phyloP scores from a whole-genome alignment of 192 early-diverging fungal genomes.

The Coemansia erecta region DNA sequence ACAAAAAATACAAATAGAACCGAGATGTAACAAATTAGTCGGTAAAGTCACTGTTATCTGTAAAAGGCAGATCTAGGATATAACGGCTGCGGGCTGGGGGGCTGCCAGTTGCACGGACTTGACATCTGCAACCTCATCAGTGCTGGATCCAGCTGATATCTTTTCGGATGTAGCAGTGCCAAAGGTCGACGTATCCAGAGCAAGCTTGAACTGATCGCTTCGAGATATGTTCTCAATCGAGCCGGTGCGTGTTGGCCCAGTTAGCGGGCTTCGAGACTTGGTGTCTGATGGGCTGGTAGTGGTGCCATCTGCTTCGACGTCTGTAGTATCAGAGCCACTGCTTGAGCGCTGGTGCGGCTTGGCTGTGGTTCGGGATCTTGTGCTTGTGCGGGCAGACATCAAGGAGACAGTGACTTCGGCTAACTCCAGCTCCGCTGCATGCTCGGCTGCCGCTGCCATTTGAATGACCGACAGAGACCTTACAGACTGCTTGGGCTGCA shows the following conservation, averaged over 20 bases:
- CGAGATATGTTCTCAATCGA: slow-evolving; percentile 3
- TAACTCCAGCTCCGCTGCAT: slow-evolving; percentile 27
- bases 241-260: slow-evolving; percentile 5
- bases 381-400: slow-evolving; percentile 6
- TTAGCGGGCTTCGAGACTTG: background rate
- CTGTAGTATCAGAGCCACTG: slow-evolving; percentile 4
- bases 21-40: too few relatives aligned
- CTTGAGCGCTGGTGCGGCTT: background rate
- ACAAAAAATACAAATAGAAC: too few relatives aligned
- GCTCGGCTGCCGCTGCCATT: slow-evolving; percentile 32
- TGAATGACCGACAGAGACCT: slow-evolving; percentile 9
- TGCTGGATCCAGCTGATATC: background rate
- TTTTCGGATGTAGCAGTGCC: background rate
- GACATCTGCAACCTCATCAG: background rate
- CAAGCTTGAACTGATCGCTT: background rate
- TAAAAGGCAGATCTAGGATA: background rate
- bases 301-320: slow-evolving; percentile 4
- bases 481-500: background rate
- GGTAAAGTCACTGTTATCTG: too few relatives aligned
- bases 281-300: background rate
- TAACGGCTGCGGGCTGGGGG: background rate
- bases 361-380: background rate
- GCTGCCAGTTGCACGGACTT: background rate
- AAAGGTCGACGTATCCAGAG: background rate
- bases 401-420: slow-evolving; percentile 24